These are phyloP conservation scores for Phlyctochytrium planicorne DNA, from an alignment of 192 early-diverging fungal species.

Conservation along the genomic window DNA sequence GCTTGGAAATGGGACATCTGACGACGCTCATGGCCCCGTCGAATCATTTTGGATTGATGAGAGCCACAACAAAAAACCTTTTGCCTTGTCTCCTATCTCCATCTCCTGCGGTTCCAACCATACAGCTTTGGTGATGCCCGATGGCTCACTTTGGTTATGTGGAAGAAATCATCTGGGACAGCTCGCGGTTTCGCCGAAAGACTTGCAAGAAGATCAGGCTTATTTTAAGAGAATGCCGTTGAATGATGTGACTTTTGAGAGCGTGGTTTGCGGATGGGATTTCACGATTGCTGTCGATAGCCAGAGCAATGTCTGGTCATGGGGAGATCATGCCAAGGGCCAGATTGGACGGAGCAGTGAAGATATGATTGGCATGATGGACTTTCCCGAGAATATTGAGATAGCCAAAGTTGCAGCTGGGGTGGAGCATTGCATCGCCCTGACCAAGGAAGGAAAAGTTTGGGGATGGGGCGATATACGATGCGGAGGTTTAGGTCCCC, in stretches of 20 bases:
- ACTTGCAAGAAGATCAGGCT: not conserved
- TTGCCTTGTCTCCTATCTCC: constrained; percentile 26
- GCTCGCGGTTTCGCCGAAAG: constrained; percentile 18
- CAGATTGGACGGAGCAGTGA: constrained; percentile 18
- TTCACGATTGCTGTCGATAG: constrained; percentile 38
- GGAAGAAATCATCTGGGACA: constrained; percentile 56
- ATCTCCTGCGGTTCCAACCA: constrained; percentile 73
- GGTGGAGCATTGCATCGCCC: constrained; percentile 26
- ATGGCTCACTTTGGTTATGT: constrained; percentile 40
- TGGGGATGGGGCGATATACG: constrained; percentile 50
- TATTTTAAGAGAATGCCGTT: no score
- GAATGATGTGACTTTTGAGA: no score
- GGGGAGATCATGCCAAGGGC: constrained; percentile 24
- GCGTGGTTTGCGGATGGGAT: constrained; percentile 66
- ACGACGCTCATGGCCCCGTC: constrained; percentile 35
- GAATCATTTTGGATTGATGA: no score
- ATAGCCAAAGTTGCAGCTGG: constrained; percentile 20
- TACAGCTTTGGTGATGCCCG: constrained; percentile 47
- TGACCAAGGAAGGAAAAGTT: constrained; percentile 41
- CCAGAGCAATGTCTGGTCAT: constrained; percentile 20
- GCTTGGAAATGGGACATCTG: constrained; percentile 51
- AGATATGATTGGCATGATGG: not conserved
- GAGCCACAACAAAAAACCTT: no score
- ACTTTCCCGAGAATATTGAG: not conserved
- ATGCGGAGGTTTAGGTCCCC: constrained; percentile 30